Evolutionary conservation across 352 stramenopile species (phyloP), one percentile per base, ranked within the genome.

Genomic region (Thraustochytrium striatum): DNA sequence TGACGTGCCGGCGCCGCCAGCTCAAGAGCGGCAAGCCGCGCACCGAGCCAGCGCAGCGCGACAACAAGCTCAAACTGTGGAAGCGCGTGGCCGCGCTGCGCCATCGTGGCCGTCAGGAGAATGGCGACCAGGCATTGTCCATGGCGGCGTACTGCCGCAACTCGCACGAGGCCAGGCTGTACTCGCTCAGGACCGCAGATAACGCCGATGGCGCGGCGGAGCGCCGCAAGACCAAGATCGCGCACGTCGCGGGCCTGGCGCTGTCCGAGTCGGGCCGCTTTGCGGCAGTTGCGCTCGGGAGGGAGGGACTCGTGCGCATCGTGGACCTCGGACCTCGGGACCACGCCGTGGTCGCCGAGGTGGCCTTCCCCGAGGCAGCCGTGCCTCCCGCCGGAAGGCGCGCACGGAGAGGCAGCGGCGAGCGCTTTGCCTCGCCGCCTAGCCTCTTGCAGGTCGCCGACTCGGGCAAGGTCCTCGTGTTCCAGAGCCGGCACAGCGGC

Each of bases 191-290:
- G 13, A 59, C 16, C 47, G 62, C 43, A 21, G 9, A 16, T 28
- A 59, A 30, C 5, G 2, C 13, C 38, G 21, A 30, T 30, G 21
- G 25, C 62, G 47, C 16, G 7, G 59, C 53, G 0, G 19, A 59
- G 2, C 62, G 62, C 2, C 28, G 25, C 2, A 73, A 73, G 25
- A 73, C 62, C 41, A 73, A 73, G 35, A n/a, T 73, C 19, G 39
- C 28, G 28, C 38, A 57, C 21, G 41, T 57, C 32, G 41, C 36
- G 3, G 19, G 39, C 5, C 62, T 73, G 11, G 39, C 41, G 62
- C 62, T 73, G 30, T 59, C 41, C 11, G 11, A 3, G 2, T 47
- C 28, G 3, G 62, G 62, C 11, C 41, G 47, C 44, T 73, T 57
- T 33, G 62, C 62, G 11, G 39, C 62, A 13, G 62, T 41, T 3